Percentiles rank a stretch among this genome's conserved stretches.
Evolutionary conservation across 495 filamentous ascomycete species (phyloP).

Genomic region (Tetracladium setigerum): DNA sequence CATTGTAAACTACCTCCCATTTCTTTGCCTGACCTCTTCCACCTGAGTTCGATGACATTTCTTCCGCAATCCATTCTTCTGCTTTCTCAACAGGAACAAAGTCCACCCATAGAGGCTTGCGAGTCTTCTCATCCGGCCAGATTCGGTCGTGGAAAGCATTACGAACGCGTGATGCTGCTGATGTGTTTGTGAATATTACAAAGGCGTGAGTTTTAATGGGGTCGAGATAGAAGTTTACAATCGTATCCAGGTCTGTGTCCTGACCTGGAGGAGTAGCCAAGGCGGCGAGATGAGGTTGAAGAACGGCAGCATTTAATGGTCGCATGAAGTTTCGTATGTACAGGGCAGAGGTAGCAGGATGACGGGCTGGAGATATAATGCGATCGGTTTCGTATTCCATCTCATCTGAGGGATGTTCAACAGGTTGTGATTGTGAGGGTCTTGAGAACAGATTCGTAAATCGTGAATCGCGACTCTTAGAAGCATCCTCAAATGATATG

Average conservation of each 20-base stretch:
- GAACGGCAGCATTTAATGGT: conserved; percentile 57
- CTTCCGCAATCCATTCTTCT: conserved; percentile 63
- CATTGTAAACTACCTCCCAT: conserved; percentile 70
- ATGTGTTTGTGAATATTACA: conserved; percentile 55
- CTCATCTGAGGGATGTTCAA: conserved; percentile 1
- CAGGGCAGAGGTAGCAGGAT: conserved; percentile 75
- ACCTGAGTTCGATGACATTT: conserved; percentile 46
- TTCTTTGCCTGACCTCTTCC: conserved; percentile 37
- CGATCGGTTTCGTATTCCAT: conserved; percentile 17
- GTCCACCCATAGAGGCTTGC: conserved; percentile 82
- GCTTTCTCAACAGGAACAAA: conserved; percentile 77
- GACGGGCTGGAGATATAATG: conserved; percentile 58
- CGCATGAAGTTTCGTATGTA: conserved; percentile 92
- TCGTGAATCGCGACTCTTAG: conserved; percentile 29
- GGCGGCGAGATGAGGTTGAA: conserved; percentile 58
- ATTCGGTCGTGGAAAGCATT: conserved; percentile 65
- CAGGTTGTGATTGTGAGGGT: conserved; percentile 4
- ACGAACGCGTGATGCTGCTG: conserved; percentile 73
- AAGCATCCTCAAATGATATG: conserved; percentile 2
- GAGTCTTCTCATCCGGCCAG: conserved; percentile 82
- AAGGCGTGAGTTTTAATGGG: conserved; percentile 83
- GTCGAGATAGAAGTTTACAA: conserved; percentile 73
- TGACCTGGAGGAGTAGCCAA: conserved; percentile 55
- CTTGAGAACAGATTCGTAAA: conserved; percentile 48
- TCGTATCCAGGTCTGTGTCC: conserved; percentile 39